Base-by-base conservation (phyloP, 2,329 filamentous ascomycete genomes). In the Daldinia sp. region DNA sequence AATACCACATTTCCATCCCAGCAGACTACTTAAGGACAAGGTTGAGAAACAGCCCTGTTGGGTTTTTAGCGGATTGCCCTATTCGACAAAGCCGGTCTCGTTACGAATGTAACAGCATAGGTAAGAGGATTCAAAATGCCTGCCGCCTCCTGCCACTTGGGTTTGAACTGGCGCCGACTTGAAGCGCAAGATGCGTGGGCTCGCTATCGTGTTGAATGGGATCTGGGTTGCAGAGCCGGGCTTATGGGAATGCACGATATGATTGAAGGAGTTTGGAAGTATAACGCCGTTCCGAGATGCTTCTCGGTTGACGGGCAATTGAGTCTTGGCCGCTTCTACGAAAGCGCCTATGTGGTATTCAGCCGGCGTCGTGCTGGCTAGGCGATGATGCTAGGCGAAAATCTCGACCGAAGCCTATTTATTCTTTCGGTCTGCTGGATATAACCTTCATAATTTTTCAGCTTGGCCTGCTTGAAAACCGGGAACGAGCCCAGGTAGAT, bases 321-420 rank as follows among this genome's bases (percentile, higher is more conserved):
- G 50, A 39, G 47, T 57, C 64, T 67, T 67, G 57, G 64, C 64
- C 32, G 47, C 30, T 54, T 19, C 47, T 57, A 37, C 52, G 43
- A 58, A 34, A 29, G 35, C 54, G 37, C 25, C 35, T 49, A 45
- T 29, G 52, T 50, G 47, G 48, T 27, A 67, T 67, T 67, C 64
- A 64, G 51, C 64, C 64, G 58, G 49, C 27, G 49, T 61, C 50
- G 30, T 51, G 52, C 30, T 54, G 37, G 61, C 61, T 62, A 59
- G 64, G 64, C 58, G 61, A 53, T 23, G 47, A 48, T 48, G 54
- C 61, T 61, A 58, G 64, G 58, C 58, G 53, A 65, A 29, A 57
- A 63, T 68, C 65, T 67, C 62, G 62, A 67, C 62, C 62, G 59
- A 67, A 49, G 61, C 51, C 58, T 55, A 60, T 56, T 64, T 34